Evolutionary conservation across 2,329 filamentous ascomycete species (phyloP).

Genomic region (Onygena corvina): DNA sequence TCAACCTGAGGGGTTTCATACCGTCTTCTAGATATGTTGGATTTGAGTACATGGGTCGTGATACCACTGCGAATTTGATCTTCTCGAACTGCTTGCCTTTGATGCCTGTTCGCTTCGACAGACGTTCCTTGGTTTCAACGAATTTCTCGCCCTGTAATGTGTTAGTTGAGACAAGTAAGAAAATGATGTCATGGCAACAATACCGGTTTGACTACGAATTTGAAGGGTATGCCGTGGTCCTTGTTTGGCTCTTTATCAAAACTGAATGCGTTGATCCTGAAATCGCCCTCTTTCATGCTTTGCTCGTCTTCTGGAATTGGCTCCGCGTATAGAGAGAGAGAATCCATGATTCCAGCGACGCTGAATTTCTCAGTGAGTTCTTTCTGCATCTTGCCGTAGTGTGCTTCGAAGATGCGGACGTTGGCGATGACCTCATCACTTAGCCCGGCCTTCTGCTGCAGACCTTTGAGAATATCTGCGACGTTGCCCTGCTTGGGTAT

Average conservation of each 20-base stretch:
- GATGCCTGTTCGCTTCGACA: slow-evolving; percentile 83
- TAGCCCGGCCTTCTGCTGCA: slow-evolving; percentile 71
- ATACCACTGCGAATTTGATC: slow-evolving; percentile 83
- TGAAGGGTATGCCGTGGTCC: slow-evolving; percentile 79
- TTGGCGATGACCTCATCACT: slow-evolving; percentile 61
- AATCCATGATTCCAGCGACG: slow-evolving; percentile 78
- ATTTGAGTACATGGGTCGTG: slow-evolving; percentile 58
- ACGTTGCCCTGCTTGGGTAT: slow-evolving; percentile 77
- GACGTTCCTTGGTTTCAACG: slow-evolving; percentile 81
- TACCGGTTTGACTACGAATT: slow-evolving; percentile 72
- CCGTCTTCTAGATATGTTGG: slow-evolving; percentile 78
- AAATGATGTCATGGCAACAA: slow-evolving; percentile 13
- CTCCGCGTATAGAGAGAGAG: slow-evolving; percentile 69
- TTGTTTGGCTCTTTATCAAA: slow-evolving; percentile 83
- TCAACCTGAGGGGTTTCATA: slow-evolving; percentile 35
- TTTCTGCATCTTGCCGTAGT: slow-evolving; percentile 72
- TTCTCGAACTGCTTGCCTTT: slow-evolving; percentile 98
- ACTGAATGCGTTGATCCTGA: slow-evolving; percentile 71
- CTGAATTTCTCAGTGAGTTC: slow-evolving; percentile 57
- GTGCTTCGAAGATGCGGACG: slow-evolving; percentile 71
- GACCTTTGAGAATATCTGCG: slow-evolving; percentile 59
- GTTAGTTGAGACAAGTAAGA: background rate
- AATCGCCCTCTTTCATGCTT: slow-evolving; percentile 50
- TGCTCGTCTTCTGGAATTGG: slow-evolving; percentile 59
- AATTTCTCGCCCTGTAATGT: slow-evolving; percentile 61